These are phyloP conservation scores for Cordyceps militaris DNA, from an alignment of 2,329 filamentous ascomycete genomes.

Conservation along the genomic window DNA sequence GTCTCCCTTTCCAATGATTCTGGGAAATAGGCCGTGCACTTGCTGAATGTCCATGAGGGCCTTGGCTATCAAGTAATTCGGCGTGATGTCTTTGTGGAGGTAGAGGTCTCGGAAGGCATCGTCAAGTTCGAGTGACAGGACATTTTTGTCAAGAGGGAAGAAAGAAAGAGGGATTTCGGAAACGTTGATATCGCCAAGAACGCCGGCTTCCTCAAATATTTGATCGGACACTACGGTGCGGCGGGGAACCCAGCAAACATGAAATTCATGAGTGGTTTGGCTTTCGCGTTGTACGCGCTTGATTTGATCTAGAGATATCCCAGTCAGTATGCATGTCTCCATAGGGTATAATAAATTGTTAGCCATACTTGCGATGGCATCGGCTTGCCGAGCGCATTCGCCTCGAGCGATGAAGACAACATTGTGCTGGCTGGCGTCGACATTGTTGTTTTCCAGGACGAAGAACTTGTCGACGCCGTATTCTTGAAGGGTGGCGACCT, in stretches of 20 bases:
- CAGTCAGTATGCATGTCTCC: constrained; percentile 26
- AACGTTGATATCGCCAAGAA: constrained; percentile 86
- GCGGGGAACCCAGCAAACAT: constrained; percentile 91
- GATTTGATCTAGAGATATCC: constrained; percentile 63
- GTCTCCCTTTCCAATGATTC: constrained; percentile 92
- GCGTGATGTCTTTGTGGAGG: constrained; percentile 81
- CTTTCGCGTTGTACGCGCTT: constrained; percentile 82
- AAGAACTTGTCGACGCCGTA: constrained; percentile 98
- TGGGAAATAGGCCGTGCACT: constrained; percentile 85
- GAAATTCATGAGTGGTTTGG: constrained; percentile 89
- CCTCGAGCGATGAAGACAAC: constrained; percentile 88
- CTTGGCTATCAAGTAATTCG: constrained; percentile 81
- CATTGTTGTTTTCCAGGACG: constrained; percentile 90
- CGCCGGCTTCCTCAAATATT: constrained; percentile 84
- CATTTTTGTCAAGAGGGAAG: constrained; percentile 82
- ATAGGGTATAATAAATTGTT: not conserved
- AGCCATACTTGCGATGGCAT: constrained; percentile 77
- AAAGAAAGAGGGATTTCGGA: constrained; percentile 84
- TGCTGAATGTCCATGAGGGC: constrained; percentile 93
- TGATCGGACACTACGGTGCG: constrained; percentile 87
- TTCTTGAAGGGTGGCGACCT: constrained; percentile 90
- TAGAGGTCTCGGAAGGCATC: constrained; percentile 84
- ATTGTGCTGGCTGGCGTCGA: constrained; percentile 90
- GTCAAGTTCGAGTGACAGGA: constrained; percentile 84
- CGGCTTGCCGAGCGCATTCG: constrained; percentile 77